These are phyloP conservation scores for Monosporascus sp. DNA, from an alignment of 2,329 filamentous ascomycete species.

Conservation along the genomic window DNA sequence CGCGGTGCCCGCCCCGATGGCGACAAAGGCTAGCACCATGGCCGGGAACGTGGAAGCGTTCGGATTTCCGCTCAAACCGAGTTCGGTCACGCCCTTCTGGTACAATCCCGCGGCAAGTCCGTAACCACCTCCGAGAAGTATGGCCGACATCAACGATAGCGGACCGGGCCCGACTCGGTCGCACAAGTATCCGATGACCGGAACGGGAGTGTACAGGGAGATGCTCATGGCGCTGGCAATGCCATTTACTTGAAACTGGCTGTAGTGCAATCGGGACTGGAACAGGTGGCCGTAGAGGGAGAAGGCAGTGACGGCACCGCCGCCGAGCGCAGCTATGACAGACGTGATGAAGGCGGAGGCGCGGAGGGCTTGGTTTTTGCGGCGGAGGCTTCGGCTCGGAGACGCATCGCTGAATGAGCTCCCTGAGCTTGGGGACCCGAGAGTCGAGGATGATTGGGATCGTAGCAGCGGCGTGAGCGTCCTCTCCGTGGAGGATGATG, in stretches of 20 bases:
- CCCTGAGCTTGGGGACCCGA: slow-evolving; percentile 20
- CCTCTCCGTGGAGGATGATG: not conserved
- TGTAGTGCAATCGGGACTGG: slow-evolving; percentile 79
- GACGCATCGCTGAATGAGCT: slow-evolving; percentile 22
- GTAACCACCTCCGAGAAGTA: slow-evolving; percentile 77
- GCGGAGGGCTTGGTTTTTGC: slow-evolving; percentile 26
- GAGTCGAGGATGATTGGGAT: slow-evolving; percentile 22
- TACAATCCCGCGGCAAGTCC: slow-evolving; percentile 78
- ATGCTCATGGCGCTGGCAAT: slow-evolving; percentile 81
- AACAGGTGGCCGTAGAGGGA: slow-evolving; percentile 91
- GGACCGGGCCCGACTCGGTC: slow-evolving; percentile 80
- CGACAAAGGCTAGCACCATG: slow-evolving; percentile 82
- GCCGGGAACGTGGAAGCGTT: slow-evolving; percentile 64
- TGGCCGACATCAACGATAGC: slow-evolving; percentile 65
- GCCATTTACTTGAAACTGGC: slow-evolving; percentile 86
- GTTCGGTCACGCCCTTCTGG: slow-evolving; percentile 32
- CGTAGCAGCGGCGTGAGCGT: slow-evolving; percentile 25
- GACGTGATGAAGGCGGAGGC: slow-evolving; percentile 48
- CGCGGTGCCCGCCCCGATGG: slow-evolving; percentile 77
- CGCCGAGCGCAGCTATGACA: slow-evolving; percentile 62
- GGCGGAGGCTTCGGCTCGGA: slow-evolving; percentile 13
- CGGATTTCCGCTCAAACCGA: slow-evolving; percentile 31
- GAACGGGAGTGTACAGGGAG: slow-evolving; percentile 87
- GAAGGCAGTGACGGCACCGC: slow-evolving; percentile 88
- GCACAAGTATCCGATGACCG: slow-evolving; percentile 83